Evolutionary conservation across 768 basidiomycete genomes (phyloP), one percentile per base, ranked within the genome.

Genomic region (Leccinellum luteum): DNA sequence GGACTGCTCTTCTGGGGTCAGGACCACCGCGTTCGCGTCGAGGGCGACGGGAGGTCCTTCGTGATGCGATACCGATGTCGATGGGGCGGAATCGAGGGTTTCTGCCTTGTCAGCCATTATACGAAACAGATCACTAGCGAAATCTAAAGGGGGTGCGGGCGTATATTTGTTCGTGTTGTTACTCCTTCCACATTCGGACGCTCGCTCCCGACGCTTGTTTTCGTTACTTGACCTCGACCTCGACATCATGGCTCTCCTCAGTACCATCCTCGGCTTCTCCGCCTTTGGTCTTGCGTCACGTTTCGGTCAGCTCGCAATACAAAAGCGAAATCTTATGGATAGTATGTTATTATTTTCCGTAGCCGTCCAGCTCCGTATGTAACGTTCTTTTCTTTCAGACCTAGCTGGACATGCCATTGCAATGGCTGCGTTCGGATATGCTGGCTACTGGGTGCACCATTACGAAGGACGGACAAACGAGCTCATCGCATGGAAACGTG

Each of bases 231-330:
- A 54, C 49, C n/a, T n/a, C n/a, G n/a, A n/a, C n/a, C n/a, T 34
- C 19, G 4, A 15, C 44, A 90, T 90, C 44, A 90, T 90, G 86
- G 69, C 87, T 43, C 74, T 91, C 67, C 75, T 89, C 55, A 75
- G 83, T 51, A 90, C 83, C 68, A 74, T 92, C 60, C 71, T 91
- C 68, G 90, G 90, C 43, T 91, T 91, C 74, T 89, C 90, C 3
- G 73, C 81, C 56, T 87, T 93, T 68, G 94, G 94, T 44, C 86
- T 97, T 57, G 86, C 86, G 21, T 85, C 87, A 19, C 82, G 94
- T 58, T 78, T 93, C 59, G 92, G 90, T 65, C 93, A 95, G 75
- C 85, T 97, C 23, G 89, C 87, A 54, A 89, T 97, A 66, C 88
- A 92, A 73, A 86, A 81, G 69, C 80, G 89, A 66, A 85, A 86